Evolutionary conservation across 1,284 basidiomycete species (phyloP), one percentile per base, ranked within the genome.

Genomic region (Peniophora sp.): DNA sequence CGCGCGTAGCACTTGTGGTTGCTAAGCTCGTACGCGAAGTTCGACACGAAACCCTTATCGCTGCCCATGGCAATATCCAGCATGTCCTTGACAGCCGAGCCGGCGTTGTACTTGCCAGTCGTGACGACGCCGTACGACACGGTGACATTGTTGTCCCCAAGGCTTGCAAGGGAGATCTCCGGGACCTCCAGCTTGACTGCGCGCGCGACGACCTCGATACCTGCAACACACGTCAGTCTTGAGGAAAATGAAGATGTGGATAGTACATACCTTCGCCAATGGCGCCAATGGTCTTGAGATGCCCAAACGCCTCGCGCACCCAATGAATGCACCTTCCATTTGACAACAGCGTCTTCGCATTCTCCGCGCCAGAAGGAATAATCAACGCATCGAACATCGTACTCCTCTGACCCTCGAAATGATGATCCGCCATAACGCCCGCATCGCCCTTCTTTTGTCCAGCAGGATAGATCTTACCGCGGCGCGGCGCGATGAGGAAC

Each of bases 371-470:
- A 19, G 83, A 81, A 14, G 85, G 79, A 58, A 92, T 79, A 59
- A 87, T 75, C 53, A 92, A 56, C 0, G 86, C 85, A 63, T 92
- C 90, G 58, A 89, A 93, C 64, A 86, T 61, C 1, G 89, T 92
- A 44, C 86, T 88, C 45, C 89, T 75, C 61, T 84, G 83, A 9
- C 84, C 82, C 61, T 92, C 85, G 52, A 78, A 84, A 54, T 85
- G 83, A 63, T 88, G 84, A 58, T 89, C 80, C 1, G 82, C 78
- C 50, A 66, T 61, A 45, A 82, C 58, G 3, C 68, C 72, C 44
- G 60, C 57, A 6, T 62, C 64, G 3, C 54, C 58, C 0, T 69
- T 69, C 12, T 62, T 56, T n/a, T 56, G 64, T 48, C 63, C 64
- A 14, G 70, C 71, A 1, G 72, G 68, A 48, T 72, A 73, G 44